These are phyloP conservation scores for Acer yangbiense DNA, from an alignment of 345 rosid species.

Conservation along the genomic window DNA sequence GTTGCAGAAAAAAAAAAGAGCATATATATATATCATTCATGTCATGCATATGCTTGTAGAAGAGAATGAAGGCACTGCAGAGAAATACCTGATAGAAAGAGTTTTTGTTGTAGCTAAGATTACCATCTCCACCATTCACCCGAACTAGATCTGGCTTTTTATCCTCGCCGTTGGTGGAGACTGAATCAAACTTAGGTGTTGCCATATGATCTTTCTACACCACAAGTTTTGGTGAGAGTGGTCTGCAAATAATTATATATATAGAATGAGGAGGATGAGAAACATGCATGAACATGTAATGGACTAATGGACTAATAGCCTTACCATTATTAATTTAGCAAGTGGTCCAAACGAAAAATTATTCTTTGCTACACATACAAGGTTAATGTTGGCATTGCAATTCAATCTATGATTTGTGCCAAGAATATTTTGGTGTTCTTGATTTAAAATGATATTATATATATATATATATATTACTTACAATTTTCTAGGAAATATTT, in stretches of 20 bases:
- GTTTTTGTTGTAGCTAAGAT: constrained; percentile 51
- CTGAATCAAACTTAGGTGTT: neutral
- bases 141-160: constrained; percentile 17
- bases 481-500: too few relatives aligned
- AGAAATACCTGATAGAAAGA: constrained; percentile 54
- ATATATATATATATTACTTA: too few relatives aligned
- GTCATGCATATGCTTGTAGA: neutral
- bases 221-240: neutral
- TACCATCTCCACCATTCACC: constrained; percentile 56
- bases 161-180: neutral
- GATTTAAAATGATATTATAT: neutral
- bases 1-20: neutral
- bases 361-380: neutral
- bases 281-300: constrained; percentile 8
- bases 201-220: neutral
- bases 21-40: neutral
- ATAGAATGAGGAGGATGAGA: neutral
- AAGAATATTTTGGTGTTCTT: neutral
- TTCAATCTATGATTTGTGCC: neutral
- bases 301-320: neutral
- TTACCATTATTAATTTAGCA: neutral
- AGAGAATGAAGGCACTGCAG: neutral
- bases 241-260: neutral
- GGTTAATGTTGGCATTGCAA: neutral
- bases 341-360: constrained; percentile 10